These are phyloP conservation scores for Lipomyces sp. DNA, from an alignment of 805 yeast genomes.

Conservation along the genomic window DNA sequence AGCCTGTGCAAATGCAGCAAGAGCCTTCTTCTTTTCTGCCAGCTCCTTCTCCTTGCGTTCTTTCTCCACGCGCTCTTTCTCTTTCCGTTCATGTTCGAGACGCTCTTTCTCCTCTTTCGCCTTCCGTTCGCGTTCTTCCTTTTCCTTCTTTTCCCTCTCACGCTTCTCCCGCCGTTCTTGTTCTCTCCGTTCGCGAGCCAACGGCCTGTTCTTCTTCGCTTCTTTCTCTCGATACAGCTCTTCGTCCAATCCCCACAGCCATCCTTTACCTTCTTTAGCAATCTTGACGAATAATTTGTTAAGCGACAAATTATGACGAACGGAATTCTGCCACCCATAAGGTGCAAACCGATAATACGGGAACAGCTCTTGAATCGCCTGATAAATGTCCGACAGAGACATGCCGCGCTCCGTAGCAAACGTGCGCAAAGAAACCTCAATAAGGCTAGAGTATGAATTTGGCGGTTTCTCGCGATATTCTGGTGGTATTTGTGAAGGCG, in stretches of 20 bases:
- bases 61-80: conserved; percentile 25
- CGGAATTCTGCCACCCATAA: conserved; percentile 97
- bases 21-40: conserved; percentile 37
- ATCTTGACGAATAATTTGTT: conserved; percentile 84
- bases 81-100: conserved; percentile 39
- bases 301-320: conserved; percentile 83
- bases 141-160: conserved; percentile 42
- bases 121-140: conserved; percentile 47
- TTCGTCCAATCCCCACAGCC: conserved; percentile 93
- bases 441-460: conserved; percentile 76
- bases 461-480: conserved; percentile 85
- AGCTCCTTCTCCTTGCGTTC: conserved; percentile 37
- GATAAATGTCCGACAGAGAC: conserved; percentile 82
- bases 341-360: conserved; percentile 94
- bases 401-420: conserved; percentile 72
- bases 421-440: conserved; percentile 75
- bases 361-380: conserved; percentile 81
- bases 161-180: conserved; percentile 55
- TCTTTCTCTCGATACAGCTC: conserved; percentile 83
- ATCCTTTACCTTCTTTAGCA: conserved; percentile 87
- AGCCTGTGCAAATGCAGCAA: conserved; percentile 30
- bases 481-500: conserved; percentile 72
- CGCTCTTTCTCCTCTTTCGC: conserved; percentile 43
- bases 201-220: conserved; percentile 60
- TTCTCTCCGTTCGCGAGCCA: conserved; percentile 63